phyloP scores from a whole-genome alignment of 192 early-diverging fungal species.

The Endogone sp. region DNA sequence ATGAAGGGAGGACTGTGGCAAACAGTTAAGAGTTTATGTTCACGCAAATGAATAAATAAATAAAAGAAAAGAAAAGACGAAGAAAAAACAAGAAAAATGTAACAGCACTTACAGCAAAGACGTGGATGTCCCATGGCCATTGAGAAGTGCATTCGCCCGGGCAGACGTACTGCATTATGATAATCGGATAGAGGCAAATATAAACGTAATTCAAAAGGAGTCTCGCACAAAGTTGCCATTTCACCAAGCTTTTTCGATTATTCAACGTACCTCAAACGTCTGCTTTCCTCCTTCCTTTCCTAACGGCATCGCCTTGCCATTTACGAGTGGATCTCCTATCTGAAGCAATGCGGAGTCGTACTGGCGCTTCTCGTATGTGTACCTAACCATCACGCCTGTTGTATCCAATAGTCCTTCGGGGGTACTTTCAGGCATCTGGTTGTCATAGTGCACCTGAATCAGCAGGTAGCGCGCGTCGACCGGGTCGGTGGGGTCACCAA shows the following conservation, averaged over 20 bases:
- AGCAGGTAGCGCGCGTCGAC: not conserved
- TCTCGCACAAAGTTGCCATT: too few species aligned
- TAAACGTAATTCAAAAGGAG: not conserved
- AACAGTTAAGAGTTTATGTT: too few species aligned
- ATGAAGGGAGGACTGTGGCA: not conserved
- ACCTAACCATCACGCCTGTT: not conserved
- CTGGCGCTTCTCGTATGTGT: not conserved
- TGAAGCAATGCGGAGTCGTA: not conserved
- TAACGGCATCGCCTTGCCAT: not conserved
- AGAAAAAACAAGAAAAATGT: not conserved
- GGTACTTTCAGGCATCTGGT: not conserved
- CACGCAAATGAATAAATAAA: too few species aligned
- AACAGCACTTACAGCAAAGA: not conserved
- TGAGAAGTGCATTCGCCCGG: not conserved
- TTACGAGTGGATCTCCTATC: not conserved
- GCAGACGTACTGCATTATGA: not conserved
- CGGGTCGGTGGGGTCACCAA: not conserved
- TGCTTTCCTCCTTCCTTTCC: not conserved
- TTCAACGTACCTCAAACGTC: not conserved
- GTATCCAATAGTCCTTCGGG: not conserved
- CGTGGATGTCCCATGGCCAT: not conserved
- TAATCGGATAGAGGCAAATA: not conserved
- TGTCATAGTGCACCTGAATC: not conserved
- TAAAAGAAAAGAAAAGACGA: too few species aligned
- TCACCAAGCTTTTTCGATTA: too few species aligned